Conservation (phyloP, 2,329 filamentous ascomycete genomes). For the Periconia macrospinosa region DNA sequence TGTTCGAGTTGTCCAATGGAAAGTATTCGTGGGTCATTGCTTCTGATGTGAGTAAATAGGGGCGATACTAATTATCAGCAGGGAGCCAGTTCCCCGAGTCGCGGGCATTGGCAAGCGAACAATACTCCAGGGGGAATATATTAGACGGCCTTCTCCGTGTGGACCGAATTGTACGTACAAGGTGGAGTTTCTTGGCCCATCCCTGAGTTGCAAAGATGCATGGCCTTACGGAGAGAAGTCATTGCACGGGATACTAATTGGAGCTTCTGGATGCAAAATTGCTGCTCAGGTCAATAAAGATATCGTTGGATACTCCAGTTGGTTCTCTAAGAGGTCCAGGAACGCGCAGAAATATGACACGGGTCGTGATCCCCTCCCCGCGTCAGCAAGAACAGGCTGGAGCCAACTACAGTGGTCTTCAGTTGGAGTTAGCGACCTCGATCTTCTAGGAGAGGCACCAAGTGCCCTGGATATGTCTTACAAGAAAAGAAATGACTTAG, state of each 20-base stretch:
- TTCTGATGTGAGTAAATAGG: background rate
- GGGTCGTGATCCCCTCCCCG: too few relatives aligned
- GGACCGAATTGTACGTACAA: background rate
- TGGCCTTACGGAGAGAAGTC: background rate
- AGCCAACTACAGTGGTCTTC: background rate
- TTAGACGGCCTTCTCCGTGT: background rate
- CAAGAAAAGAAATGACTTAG: background rate
- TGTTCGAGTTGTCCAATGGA: background rate
- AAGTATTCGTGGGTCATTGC: background rate
- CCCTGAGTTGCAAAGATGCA: background rate
- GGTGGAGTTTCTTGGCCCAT: background rate
- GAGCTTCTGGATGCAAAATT: too few relatives aligned
- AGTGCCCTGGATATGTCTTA: background rate
- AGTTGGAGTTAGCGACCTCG: background rate
- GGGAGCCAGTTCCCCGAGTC: background rate
- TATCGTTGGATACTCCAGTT: too few relatives aligned
- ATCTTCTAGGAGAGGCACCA: background rate
- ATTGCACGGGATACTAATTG: background rate
- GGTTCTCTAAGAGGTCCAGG: too few relatives aligned
- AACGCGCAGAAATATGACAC: too few relatives aligned
- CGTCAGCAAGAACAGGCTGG: background rate
- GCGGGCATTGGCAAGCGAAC: background rate
- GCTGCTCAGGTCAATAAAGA: too few relatives aligned
- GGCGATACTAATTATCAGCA: background rate
- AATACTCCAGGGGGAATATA: background rate